Evolutionary conservation across 1,284 basidiomycete species (phyloP), one percentile per base, ranked within the genome.

Genomic region (Neolentinus lepideus): DNA sequence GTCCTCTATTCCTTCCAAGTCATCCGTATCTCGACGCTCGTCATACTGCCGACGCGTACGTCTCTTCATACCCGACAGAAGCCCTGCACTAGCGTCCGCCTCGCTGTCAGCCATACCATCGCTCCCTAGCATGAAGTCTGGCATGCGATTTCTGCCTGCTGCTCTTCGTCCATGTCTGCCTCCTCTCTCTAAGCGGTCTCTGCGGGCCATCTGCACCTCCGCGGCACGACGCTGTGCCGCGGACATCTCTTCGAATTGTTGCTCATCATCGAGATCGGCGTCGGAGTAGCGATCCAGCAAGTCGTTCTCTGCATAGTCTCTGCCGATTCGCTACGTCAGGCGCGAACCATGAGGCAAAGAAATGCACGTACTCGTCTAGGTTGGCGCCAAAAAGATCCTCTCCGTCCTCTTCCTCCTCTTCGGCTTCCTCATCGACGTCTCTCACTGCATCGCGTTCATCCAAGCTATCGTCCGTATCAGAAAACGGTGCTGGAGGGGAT

Each of bases 361-460:
- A 21, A 27, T 27, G 67, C 36, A 78, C 86, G 66, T 64, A 95
- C 92, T 83, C 85, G 61, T 82, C 76, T 60, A 92, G 73, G 66
- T 78, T 79, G 14, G 96, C 88, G 47, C 82, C 92, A 71, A 96
- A 98, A 25, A 99, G 82, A 73, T 99, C 95, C 69, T 97, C 95
- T 33, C 92, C 94, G 24, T 94, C 92, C 21, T 83, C 92, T 4
- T 88, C 89, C 36, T 84, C 83, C 8, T 88, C 92, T 3, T 83
- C 83, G n/a, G 81, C 77, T 10, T 78, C 80, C 59, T 84, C 87
- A 36, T 86, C 84, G 21, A 85, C 74, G 62, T 89, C 87, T 56
- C 65, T 75, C n/a, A 91, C 76, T 0, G 80, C 85, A 57, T 94
- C 88, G 22, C 85, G 79, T 58, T 92, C 90, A 58, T 88, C 85